phyloP scores from a whole-genome alignment of 768 basidiomycete species.

The Lactifluus hygrophoroides region DNA sequence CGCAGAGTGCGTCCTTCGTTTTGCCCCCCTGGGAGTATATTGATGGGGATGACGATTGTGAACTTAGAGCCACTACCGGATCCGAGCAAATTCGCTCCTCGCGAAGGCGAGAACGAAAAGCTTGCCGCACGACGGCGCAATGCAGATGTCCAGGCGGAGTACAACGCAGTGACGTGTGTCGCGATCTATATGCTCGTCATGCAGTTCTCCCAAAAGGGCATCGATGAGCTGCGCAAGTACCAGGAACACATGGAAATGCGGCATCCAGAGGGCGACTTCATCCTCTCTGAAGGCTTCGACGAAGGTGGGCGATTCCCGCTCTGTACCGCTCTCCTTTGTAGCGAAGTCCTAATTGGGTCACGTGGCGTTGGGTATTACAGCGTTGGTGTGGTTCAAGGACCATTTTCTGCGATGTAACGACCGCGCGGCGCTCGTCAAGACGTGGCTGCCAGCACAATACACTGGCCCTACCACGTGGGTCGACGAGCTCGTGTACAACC shows the following conservation, averaged over 20 bases:
- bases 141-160: constrained; percentile 72
- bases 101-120: constrained; percentile 65
- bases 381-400: constrained; percentile 83
- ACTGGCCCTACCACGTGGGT: constrained; percentile 76
- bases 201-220: constrained; percentile 89
- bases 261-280: constrained; percentile 64
- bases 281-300: constrained; percentile 72
- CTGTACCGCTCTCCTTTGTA: neutral
- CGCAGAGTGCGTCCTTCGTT: constrained; percentile 54
- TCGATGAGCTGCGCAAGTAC: constrained; percentile 68
- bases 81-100: constrained; percentile 62
- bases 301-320: constrained; percentile 42
- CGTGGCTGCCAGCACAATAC: constrained; percentile 78
- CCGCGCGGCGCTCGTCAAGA: constrained; percentile 80
- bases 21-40: neutral
- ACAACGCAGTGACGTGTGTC: constrained; percentile 76
- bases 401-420: constrained; percentile 94
- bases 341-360: constrained; percentile 17
- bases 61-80: constrained; percentile 68
- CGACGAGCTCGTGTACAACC: constrained; percentile 89
- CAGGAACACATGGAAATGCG: constrained; percentile 80
- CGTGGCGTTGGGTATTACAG: constrained; percentile 29
- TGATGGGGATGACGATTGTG: constrained; percentile 11
- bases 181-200: constrained; percentile 88
- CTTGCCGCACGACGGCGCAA: constrained; percentile 60